Base-by-base conservation (phyloP, 2,329 filamentous ascomycete genomes). In the Botrytis byssoidea region DNA sequence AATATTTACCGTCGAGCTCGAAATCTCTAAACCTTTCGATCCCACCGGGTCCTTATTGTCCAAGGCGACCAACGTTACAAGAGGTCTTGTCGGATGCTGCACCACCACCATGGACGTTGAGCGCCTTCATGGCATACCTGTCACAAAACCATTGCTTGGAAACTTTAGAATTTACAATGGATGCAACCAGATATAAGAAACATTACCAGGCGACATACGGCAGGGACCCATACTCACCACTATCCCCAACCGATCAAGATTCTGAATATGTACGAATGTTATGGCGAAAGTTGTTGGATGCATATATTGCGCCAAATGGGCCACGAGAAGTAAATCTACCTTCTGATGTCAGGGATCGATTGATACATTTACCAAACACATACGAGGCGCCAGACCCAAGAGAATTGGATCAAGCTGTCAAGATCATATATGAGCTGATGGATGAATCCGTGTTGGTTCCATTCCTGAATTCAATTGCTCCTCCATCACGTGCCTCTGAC, bases 131-230 rank as follows among this genome's bases (percentile, higher is more conserved):
- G 90, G 95, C 95, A 73, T 98, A 97, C 80, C 88, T 98, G 6
- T 98, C 95, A 1, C 95, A 97, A 81, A 98, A 98, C 80, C 95
- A 98, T 83, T 99, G 96, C 81, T 86, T 98, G 77, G 96, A 99
- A 83, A 98, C 95, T 1, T 86, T 99, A 57, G 96, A 98, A 81
- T 99, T 99, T 82, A 97, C 95, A 59, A 92, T 98, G 87, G 96
- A 98, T 82, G 93, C 95, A 35, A 92, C 94, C 74, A 89, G 94
- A 75, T 99, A 98, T 81, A 88, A 90, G 70, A 83, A 85, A 25
- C 82, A 84, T 74, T 81, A 81, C 82, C 84, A 81, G 79, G 80
- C 78, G 16, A 82, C 84, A 74, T 76, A 83, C 40, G 82, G 81
- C 4, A 85, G 84, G 65, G 80, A 81, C 32, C 83, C 87, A 4